Evolutionary conservation across 1,139 yeast species (phyloP), one percentile per base, ranked within the genome.

Genomic region (Suhomyces wounanorum): DNA sequence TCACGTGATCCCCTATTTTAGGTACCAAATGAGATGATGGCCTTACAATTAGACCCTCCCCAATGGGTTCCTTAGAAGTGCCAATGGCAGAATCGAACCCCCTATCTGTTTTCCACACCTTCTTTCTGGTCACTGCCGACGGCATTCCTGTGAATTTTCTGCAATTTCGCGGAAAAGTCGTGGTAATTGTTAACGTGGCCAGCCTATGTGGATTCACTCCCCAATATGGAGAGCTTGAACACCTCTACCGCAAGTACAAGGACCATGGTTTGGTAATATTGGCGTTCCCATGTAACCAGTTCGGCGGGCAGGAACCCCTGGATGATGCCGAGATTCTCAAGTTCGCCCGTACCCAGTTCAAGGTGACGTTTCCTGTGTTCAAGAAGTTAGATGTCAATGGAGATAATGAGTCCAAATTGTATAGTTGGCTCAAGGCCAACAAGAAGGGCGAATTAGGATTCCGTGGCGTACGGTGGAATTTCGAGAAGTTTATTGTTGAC

Each of bases 391-490:
- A 55, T 1, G 78, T 76, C 18, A 77, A 77, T 55, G 80, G 80
- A 3, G 62, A 59, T 11, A 50, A 55, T 21, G 66, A 67, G 36
- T 55, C 62, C 37, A 68, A 68, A 6, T 57, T 77, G n/a, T 77
- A 66, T 52, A 52, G 56, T 2, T 72, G 55, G 52, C 61, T 77
- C 49, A 77, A 76, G 53, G 47, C 38, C 7, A 40, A 62, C 40
- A 54, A 59, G 40, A 52, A 59, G 7, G 96, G 95, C 18, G 59
- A 81, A 13, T 68, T 91, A 44, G 96, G 96, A 14, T 84, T 90
- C 67, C 78, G 77, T 54, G 94, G 96, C 30, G 81, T 92, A 60
- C 84, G 89, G 67, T 94, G 98, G 99, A 94, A 94, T 74, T 94
- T 92, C 66, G 98, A 92, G 69, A 94, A 94, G 75, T 94, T 94